Conservation (phyloP, 345 rosid genomes). For the Corymbia maculata region DNA sequence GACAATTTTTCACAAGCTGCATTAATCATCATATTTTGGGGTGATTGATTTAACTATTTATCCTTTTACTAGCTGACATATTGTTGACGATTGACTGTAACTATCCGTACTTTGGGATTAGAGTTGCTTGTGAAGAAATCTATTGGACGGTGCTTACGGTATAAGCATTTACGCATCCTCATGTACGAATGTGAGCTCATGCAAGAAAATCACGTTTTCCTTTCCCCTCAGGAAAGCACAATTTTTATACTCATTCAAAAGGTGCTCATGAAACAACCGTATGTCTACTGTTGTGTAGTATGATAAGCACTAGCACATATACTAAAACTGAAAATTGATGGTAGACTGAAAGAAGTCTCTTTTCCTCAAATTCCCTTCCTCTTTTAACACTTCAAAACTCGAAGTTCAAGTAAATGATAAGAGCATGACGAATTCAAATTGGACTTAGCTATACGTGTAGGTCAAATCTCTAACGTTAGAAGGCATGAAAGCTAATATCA, state of each 20-base stretch:
- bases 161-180: not conserved
- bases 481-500: constrained; percentile 11
- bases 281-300: not conserved
- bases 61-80: not conserved
- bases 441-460: not conserved
- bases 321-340: not conserved
- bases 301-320: not conserved
- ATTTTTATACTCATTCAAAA: not conserved
- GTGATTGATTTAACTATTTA: not conserved
- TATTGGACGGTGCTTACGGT: not conserved
- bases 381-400: not conserved
- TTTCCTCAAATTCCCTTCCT: not conserved
- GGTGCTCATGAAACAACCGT: not conserved
- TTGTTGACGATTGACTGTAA: not conserved
- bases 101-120: not conserved
- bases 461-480: not conserved
- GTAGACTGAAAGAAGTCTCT: not conserved
- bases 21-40: not conserved
- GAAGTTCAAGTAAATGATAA: not conserved
- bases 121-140: not conserved
- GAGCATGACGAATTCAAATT: not conserved
- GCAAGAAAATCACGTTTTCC: not conserved
- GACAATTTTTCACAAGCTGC: not conserved
- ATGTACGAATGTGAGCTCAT: not conserved
- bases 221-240: not conserved